A percentile compares a stretch with the other conserved stretches of the same genome.
These are phyloP conservation scores for Mycosarcoma mackinlayi DNA, from an alignment of 1,284 basidiomycete genomes.

Conservation along the genomic window DNA sequence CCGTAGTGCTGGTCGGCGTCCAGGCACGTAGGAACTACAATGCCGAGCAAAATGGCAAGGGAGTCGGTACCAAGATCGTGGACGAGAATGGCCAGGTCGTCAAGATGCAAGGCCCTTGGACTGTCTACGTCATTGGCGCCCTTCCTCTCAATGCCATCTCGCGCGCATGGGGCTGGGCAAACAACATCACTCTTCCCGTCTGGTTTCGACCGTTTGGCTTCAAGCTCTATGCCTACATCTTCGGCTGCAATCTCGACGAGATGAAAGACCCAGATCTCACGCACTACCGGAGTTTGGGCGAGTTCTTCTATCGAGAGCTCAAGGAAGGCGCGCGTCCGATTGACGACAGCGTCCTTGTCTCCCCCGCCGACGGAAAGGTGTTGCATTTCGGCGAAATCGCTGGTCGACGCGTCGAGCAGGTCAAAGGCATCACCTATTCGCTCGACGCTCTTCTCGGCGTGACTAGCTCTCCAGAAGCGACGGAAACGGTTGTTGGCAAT, in stretches of 20 bases:
- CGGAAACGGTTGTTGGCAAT: slow-evolving; percentile 36
- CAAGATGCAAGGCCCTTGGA: slow-evolving; percentile 89
- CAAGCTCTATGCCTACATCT: slow-evolving; percentile 83
- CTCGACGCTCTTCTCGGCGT: slow-evolving; percentile 82
- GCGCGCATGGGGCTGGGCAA: slow-evolving; percentile 93
- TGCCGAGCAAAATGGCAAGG: slow-evolving; percentile 59
- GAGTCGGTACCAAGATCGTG: slow-evolving; percentile 69
- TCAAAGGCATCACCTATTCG: slow-evolving; percentile 96
- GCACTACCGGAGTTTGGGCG: slow-evolving; percentile 84
- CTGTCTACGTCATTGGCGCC: slow-evolving; percentile 94
- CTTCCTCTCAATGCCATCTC: slow-evolving; percentile 93
- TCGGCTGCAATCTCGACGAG: slow-evolving; percentile 94
- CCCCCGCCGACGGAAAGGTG: slow-evolving; percentile 91
- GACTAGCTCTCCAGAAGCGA: slow-evolving; percentile 48
- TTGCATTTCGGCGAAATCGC: slow-evolving; percentile 92
- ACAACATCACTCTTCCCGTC: slow-evolving; percentile 82
- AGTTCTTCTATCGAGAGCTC: slow-evolving; percentile 93
- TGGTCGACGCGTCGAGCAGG: slow-evolving; percentile 86
- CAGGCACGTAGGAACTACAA: slow-evolving; percentile 78
- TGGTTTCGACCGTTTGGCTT: slow-evolving; percentile 93
- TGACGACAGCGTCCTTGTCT: slow-evolving; percentile 81
- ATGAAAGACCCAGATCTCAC: slow-evolving; percentile 82
- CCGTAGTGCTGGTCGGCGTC: slow-evolving; percentile 61
- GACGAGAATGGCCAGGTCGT: slow-evolving; percentile 75
- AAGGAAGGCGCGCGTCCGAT: slow-evolving; percentile 85